These are phyloP conservation scores for Metarhizium robertsii DNA, from an alignment of 2,329 filamentous ascomycete genomes.

Conservation along the genomic window DNA sequence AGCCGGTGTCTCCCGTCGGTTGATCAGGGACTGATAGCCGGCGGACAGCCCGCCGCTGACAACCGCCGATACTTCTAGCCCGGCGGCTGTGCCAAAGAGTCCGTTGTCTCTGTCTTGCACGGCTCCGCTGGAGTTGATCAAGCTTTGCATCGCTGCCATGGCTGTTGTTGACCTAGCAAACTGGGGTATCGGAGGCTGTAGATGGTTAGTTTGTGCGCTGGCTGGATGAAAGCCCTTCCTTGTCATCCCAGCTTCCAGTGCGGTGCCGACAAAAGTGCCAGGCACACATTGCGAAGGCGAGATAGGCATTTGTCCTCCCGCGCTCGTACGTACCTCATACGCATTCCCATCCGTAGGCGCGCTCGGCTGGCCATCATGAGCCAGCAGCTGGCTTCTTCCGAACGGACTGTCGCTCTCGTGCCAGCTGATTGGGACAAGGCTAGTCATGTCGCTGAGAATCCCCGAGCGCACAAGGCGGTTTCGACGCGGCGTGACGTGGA, in stretches of 20 bases:
- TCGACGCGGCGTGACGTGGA: conserved; percentile 2
- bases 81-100: background rate
- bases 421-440: background rate
- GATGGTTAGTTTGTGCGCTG: background rate
- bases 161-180: background rate
- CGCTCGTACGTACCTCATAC: background rate
- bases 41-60: background rate
- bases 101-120: background rate
- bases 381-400: background rate
- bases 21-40: background rate
- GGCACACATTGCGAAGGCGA: background rate
- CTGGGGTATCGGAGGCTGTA: background rate
- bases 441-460: background rate
- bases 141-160: background rate
- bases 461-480: conserved; percentile 4
- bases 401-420: background rate
- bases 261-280: background rate
- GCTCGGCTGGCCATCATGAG: background rate
- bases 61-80: background rate
- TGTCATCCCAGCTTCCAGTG: background rate
- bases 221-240: background rate
- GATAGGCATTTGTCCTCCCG: background rate
- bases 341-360: background rate
- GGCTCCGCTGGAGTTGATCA: background rate
- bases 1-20: background rate